Conservation (phyloP, 2,329 filamentous ascomycete genomes). For the Fusarium kyushuense region DNA sequence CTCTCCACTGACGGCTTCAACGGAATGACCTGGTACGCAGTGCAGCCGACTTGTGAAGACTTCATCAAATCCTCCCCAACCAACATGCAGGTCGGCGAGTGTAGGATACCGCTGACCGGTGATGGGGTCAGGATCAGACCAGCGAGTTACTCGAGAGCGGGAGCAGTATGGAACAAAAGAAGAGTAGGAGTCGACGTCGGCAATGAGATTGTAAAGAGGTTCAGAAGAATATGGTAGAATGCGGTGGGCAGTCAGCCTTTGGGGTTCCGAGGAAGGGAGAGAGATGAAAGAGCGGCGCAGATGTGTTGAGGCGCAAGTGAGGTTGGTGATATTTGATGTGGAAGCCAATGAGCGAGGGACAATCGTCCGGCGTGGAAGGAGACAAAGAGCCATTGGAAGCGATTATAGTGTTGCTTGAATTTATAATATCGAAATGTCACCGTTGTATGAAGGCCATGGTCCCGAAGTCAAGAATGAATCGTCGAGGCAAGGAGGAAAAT, state of each 20-base stretch:
- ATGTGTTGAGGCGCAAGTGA: constrained; percentile 35
- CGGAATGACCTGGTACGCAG: constrained; percentile 77
- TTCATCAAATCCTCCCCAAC: constrained; percentile 87
- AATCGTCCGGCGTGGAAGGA: constrained; percentile 21
- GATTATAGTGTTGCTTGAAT: neutral
- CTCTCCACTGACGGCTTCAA: constrained; percentile 81
- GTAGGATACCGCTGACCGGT: constrained; percentile 72
- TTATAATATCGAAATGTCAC: neutral
- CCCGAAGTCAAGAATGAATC: constrained; percentile 1
- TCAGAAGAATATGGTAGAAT: constrained; percentile 79
- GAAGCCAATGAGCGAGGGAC: constrained; percentile 29
- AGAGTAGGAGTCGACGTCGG: constrained; percentile 87
- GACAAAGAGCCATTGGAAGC: constrained; percentile 37
- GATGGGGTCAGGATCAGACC: constrained; percentile 67
- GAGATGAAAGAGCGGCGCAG: constrained; percentile 58
- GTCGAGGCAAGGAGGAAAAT: neutral
- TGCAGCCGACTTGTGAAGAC: constrained; percentile 83
- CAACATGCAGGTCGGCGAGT: constrained; percentile 82
- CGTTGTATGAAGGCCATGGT: constrained; percentile 5
- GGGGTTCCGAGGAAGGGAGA: constrained; percentile 55
- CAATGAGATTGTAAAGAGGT: constrained; percentile 85
- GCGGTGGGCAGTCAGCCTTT: constrained; percentile 78
- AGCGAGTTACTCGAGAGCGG: constrained; percentile 79
- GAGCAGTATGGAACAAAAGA: constrained; percentile 93
- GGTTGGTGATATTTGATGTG: constrained; percentile 33